Base-by-base conservation (phyloP, 257 asterid species). In the Avicennia marina region DNA sequence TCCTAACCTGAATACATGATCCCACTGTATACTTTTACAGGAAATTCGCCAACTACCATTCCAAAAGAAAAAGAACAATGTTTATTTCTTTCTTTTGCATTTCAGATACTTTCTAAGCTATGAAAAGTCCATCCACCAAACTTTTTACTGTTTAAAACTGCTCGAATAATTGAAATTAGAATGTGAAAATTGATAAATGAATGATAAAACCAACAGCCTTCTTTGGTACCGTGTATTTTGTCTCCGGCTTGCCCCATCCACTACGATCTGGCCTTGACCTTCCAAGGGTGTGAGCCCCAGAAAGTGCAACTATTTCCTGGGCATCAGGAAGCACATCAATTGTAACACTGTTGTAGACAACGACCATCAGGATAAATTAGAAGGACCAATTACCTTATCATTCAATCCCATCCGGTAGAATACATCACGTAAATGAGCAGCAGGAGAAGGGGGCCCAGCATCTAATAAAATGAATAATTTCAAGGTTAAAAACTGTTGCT, bases 211-310 rank as follows among this genome's bases (percentile, higher is more conserved):
- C 41, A 13, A 27, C 43, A 60, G 58, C 34, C 49, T 16, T 4
- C 58, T 55, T 56, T 20, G 53, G 9, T 85, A 93, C 99, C 74
- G 98, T 93, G 71, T 93, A 93, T 74, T 70, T 82, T 24, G 96
- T 89, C 75, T 86, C 95, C 9, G 97, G 91, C 75, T 89, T 93
- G 64, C 97, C 98, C 96, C 95, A 93, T 54, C 98, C 98, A 79
- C 98, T 93, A 26, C 98, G 97, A 11, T 93, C 98, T 11, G 97
- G 97, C 69, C 98, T 82, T 53, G 97, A 80, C 75, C 98, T 80
- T 54, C 98, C 98, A 27, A 93, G 76, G 25, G 98, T 93, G 78
- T 93, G 98, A 6, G 94, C 98, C 66, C 98, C 98, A 56, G 98
- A 93, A 45, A 93, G 97, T 22, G 94, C 98, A 45, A 93, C 98